These are phyloP conservation scores for Fermentozyma sake DNA, from an alignment of 1,139 yeast genomes.

Conservation along the genomic window DNA sequence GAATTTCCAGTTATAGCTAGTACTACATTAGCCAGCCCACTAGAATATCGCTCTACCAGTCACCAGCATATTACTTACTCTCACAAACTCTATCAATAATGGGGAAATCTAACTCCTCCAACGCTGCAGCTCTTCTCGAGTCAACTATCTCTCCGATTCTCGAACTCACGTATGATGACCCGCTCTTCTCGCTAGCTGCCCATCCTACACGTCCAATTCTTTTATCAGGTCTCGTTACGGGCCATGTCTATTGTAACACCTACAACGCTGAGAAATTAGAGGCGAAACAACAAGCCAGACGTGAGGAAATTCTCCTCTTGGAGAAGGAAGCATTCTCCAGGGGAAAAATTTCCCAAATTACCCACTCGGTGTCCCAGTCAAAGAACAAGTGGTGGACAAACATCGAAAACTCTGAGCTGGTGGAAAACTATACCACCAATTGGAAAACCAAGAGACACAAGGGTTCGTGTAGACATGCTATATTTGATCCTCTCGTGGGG, in stretches of 20 bases:
- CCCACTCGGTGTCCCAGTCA: slow-evolving; percentile 34
- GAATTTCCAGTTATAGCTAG: no score
- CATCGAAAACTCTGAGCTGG: slow-evolving; percentile 31
- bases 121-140: slow-evolving; percentile 30
- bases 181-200: slow-evolving; percentile 72
- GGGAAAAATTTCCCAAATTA: slow-evolving; percentile 24
- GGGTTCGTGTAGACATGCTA: slow-evolving; percentile 75
- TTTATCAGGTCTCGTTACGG: slow-evolving; percentile 74
- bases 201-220: slow-evolving; percentile 71
- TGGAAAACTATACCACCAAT: slow-evolving; percentile 29
- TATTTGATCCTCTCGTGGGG: slow-evolving; percentile 51
- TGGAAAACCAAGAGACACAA: slow-evolving; percentile 93
- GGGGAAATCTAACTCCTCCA: slow-evolving; percentile 28
- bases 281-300: slow-evolving; percentile 18
- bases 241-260: slow-evolving; percentile 57
- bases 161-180: slow-evolving; percentile 51
- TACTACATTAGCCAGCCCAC: no score
- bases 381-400: slow-evolving; percentile 49
- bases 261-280: slow-evolving; percentile 50
- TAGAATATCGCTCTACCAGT: no score
- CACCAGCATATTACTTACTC: no score
- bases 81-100: slow-evolving; percentile 11
- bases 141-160: slow-evolving; percentile 47
- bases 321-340: slow-evolving; percentile 24
- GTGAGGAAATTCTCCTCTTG: slow-evolving; percentile 16